Base-by-base conservation (phyloP, 768 basidiomycete species). In the Phanerochaete carnosa region DNA sequence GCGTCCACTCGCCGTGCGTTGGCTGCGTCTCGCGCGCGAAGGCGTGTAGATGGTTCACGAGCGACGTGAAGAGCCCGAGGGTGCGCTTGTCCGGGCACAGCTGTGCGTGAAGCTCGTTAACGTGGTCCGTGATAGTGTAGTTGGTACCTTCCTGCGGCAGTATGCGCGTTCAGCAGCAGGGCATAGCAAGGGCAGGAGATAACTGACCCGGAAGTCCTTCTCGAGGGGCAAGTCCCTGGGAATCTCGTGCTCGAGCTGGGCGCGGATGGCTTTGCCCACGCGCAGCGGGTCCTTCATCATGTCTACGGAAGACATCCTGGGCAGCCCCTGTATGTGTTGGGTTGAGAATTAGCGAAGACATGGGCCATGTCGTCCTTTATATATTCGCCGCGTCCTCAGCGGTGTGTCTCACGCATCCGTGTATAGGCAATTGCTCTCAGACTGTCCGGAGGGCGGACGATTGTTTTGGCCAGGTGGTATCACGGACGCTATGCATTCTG, bases 1-100 rank as follows among this genome's bases (percentile, higher is more conserved):
- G 60, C 57, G 69, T 67, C 77, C 77, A 78, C 62, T 78, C 77
- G 8, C 67, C 71, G 49, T 75, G 75, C n/a, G 76, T 74, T 22
- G 74, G 70, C 56, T 58, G 58, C 9, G 72, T 73, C 64, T 77
- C 74, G 7, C 76, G 69, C 22, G 73, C 74, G 65, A 78, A 76
- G 26, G 73, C 71, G 61, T 75, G 75, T 25, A 75, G 66, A 55
- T 75, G 74, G 52, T 68, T 64, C 43, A 75, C 66, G 55, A 75
- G 73, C 33, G 68, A 63, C 16, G 64, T 71, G 62, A 74, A 63
- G 45, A 74, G 68, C 55, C 69, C 50, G 49, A 72, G 71, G 29
- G 69, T 70, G 12, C 74, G 70, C 35, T 68, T 64, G 51, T 72
- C 67, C 28, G 66, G 67, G 61, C 65, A 60, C 45, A 74, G 70